A percentile compares a stretch with the other conserved stretches of the same genome.
Evolutionary conservation across 768 basidiomycete species (phyloP).

Genomic region (Leccinum subgranulosum): DNA sequence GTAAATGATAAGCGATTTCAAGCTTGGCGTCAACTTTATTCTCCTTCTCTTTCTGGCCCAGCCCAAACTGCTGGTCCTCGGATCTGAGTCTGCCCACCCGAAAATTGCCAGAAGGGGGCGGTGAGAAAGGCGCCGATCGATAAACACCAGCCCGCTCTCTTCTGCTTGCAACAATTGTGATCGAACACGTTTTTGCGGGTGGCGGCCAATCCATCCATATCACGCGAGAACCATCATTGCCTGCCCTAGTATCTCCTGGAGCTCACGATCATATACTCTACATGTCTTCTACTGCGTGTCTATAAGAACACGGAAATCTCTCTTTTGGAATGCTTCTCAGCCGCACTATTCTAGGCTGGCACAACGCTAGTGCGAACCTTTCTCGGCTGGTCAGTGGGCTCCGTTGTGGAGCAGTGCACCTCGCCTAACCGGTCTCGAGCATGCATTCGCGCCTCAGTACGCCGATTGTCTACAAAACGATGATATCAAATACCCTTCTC

Average conservation of each 20-base stretch:
- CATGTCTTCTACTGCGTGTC: slow-evolving; percentile 10
- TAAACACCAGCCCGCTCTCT: slow-evolving; percentile 20
- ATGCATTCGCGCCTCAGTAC: slow-evolving; percentile 20
- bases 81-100: slow-evolving; percentile 4
- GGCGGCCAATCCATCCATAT: slow-evolving; percentile 17
- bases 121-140: slow-evolving; percentile 29
- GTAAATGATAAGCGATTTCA: slow-evolving; percentile 14
- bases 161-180: slow-evolving; percentile 9
- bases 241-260: neutral
- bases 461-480: slow-evolving; percentile 16
- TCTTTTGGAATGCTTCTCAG: slow-evolving; percentile 20
- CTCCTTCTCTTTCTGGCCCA: slow-evolving; percentile 2
- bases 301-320: slow-evolving; percentile 3
- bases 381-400: slow-evolving; percentile 14
- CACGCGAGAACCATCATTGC: slow-evolving; percentile 13
- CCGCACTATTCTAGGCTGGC: slow-evolving; percentile 25
- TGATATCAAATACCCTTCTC: slow-evolving; percentile 21
- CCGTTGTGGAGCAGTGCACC: slow-evolving; percentile 10
- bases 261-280: slow-evolving; percentile 23
- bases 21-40: slow-evolving; percentile 19
- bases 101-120: slow-evolving; percentile 13
- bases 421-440: slow-evolving; percentile 20
- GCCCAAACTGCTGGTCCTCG: slow-evolving; percentile 17
- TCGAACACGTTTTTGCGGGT: slow-evolving; percentile 9
- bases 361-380: slow-evolving; percentile 20